Conservation (phyloP, 2,329 filamentous ascomycete species). For the Hysterium pulicare region DNA sequence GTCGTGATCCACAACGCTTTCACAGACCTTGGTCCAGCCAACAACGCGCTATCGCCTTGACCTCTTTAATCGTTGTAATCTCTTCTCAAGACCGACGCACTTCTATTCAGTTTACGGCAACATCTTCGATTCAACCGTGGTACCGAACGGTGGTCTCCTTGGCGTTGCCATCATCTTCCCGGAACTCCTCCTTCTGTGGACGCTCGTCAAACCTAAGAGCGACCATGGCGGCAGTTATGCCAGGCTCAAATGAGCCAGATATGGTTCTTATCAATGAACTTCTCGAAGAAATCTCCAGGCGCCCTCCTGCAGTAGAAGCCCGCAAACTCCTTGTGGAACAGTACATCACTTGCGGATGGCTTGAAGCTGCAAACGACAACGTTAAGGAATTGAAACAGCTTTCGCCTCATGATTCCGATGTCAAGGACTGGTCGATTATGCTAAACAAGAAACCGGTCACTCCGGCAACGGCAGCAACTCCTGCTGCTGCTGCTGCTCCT, state of each 20-base stretch:
- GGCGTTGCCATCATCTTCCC: too few species aligned
- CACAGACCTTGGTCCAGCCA: too few species aligned
- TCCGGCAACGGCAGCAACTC: constrained; percentile 7
- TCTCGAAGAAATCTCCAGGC: constrained; percentile 27
- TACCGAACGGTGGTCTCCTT: too few species aligned
- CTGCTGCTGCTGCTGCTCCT: constrained; percentile 1
- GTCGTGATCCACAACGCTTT: too few species aligned
- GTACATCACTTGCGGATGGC: constrained; percentile 30
- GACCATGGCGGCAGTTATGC: constrained; percentile 7
- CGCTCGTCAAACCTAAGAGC: too few species aligned
- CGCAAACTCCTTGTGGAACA: constrained; percentile 31
- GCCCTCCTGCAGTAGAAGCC: constrained; percentile 24
- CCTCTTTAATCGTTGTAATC: too few species aligned
- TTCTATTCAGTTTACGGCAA: too few species aligned
- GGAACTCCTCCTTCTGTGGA: too few species aligned
- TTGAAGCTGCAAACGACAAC: constrained; percentile 30
- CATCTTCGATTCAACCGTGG: too few species aligned
- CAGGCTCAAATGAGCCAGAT: constrained; percentile 25
- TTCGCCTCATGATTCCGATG: constrained; percentile 22
- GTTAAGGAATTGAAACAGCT: constrained; percentile 22
- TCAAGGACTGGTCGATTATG: constrained; percentile 16
- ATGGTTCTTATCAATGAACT: constrained; percentile 31
- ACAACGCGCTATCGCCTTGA: too few species aligned
- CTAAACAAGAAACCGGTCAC: constrained; percentile 23
- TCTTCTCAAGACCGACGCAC: too few species aligned